These are phyloP conservation scores for Apiospora pterosperma DNA, from an alignment of 2,329 filamentous ascomycete species.

Conservation along the genomic window DNA sequence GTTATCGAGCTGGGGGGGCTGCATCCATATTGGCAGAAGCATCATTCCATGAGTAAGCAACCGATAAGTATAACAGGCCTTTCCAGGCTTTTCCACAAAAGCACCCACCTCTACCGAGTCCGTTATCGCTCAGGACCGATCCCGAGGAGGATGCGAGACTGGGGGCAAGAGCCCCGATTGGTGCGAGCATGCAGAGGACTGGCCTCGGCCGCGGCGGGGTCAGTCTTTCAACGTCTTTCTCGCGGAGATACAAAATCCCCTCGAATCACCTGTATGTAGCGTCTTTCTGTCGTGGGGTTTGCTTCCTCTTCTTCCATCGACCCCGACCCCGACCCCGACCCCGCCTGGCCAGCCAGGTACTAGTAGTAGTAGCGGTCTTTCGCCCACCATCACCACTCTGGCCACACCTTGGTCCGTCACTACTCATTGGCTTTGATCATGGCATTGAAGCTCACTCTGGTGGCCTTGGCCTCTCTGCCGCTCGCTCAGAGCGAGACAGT, in stretches of 20 bases:
- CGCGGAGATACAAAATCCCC: background rate
- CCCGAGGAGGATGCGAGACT: background rate
- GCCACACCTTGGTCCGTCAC: background rate
- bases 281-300: too few relatives aligned
- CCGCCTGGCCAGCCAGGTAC: too few relatives aligned
- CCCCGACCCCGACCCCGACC: too few relatives aligned
- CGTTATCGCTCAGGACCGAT: background rate
- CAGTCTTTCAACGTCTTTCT: background rate
- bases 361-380: background rate
- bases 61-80: too few relatives aligned
- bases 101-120: background rate
- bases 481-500: slow-evolving; percentile 58
- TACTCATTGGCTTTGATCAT: slow-evolving; percentile 21
- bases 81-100: background rate
- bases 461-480: slow-evolving; percentile 36
- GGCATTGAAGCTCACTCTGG: slow-evolving; percentile 37
- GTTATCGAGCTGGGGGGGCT: too few relatives aligned
- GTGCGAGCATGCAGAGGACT: background rate
- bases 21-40: background rate
- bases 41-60: background rate
- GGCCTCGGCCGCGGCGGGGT: background rate
- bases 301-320: too few relatives aligned
- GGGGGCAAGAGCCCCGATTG: background rate
- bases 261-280: too few relatives aligned
- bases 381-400: background rate